phyloP scores from a whole-genome alignment of 768 basidiomycete genomes.

The Rhodotorula sphaerocarpa region DNA sequence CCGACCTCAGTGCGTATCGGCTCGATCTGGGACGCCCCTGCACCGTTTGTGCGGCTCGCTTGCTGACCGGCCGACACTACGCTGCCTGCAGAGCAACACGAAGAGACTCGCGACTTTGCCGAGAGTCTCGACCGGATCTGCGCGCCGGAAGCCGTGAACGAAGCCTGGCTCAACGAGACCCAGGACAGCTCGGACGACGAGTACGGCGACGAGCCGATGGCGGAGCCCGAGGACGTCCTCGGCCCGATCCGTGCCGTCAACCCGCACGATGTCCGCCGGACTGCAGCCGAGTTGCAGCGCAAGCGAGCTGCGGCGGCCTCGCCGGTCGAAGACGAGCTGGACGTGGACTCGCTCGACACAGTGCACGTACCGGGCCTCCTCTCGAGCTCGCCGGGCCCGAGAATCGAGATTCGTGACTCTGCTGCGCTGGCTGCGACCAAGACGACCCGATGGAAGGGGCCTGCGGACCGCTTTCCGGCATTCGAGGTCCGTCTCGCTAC shows the following conservation, averaged over 20 bases:
- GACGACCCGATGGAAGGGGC: too few relatives aligned
- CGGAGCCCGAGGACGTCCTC: neutral
- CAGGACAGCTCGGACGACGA: neutral
- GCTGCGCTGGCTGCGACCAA: too few relatives aligned
- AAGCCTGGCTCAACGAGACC: conserved; percentile 5
- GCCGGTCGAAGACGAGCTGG: too few relatives aligned
- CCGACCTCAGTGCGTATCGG: conserved; percentile 21
- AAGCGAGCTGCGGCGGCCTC: too few relatives aligned
- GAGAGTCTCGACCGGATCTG: neutral
- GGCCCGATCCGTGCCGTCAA: neutral
- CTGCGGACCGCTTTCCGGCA: too few relatives aligned
- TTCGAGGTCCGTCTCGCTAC: too few relatives aligned
- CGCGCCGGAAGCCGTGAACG: neutral
- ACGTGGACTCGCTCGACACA: too few relatives aligned
- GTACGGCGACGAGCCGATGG: neutral
- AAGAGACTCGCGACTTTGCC: conserved; percentile 25
- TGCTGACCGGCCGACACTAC: neutral
- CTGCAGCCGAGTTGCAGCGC: neutral
- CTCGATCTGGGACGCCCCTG: too few relatives aligned
- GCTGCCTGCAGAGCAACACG: conserved; percentile 6
- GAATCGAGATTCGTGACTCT: too few relatives aligned
- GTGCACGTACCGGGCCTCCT: too few relatives aligned
- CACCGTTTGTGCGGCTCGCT: neutral
- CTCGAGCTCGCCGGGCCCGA: too few relatives aligned
- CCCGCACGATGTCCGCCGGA: neutral